These are phyloP conservation scores for Exophiala dermatitidis DNA, from an alignment of 2,329 filamentous ascomycete species.

Conservation along the genomic window DNA sequence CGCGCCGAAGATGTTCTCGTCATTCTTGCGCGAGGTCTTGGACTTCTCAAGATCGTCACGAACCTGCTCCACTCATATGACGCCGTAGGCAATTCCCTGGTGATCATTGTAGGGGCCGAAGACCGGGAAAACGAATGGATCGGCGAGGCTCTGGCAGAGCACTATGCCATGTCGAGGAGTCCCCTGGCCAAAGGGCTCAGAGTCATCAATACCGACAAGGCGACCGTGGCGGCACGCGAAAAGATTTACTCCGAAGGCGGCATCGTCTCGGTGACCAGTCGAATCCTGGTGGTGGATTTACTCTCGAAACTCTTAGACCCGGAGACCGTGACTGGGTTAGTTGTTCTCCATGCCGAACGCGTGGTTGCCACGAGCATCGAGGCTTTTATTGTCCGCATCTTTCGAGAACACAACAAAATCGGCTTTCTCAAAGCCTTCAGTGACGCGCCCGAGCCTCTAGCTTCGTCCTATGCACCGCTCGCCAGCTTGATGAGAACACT, in stretches of 20 bases:
- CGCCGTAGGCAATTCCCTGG: conserved; percentile 85
- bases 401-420: conserved; percentile 84
- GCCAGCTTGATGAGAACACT: conserved; percentile 87
- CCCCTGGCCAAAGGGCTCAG: conserved; percentile 77
- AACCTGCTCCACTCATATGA: conserved; percentile 96
- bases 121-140: conserved; percentile 96
- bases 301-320: conserved; percentile 74
- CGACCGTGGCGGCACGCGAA: conserved; percentile 77
- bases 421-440: conserved; percentile 96
- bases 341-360: conserved; percentile 79
- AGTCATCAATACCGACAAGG: conserved; percentile 89
- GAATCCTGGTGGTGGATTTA: conserved; percentile 89
- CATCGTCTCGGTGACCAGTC: conserved; percentile 91
- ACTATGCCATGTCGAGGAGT: conserved; percentile 81
- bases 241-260: conserved; percentile 87
- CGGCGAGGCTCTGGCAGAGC: conserved; percentile 89
- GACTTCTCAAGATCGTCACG: conserved; percentile 84
- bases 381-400: conserved; percentile 90
- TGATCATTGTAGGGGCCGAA: conserved; percentile 81
- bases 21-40: conserved; percentile 82
- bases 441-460: conserved; percentile 85
- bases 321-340: conserved; percentile 74
- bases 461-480: conserved; percentile 77
- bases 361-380: conserved; percentile 81
- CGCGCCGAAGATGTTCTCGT: conserved; percentile 89